Conservation (phyloP, 495 filamentous ascomycete species). For the Podospora pseudoanserina region DNA sequence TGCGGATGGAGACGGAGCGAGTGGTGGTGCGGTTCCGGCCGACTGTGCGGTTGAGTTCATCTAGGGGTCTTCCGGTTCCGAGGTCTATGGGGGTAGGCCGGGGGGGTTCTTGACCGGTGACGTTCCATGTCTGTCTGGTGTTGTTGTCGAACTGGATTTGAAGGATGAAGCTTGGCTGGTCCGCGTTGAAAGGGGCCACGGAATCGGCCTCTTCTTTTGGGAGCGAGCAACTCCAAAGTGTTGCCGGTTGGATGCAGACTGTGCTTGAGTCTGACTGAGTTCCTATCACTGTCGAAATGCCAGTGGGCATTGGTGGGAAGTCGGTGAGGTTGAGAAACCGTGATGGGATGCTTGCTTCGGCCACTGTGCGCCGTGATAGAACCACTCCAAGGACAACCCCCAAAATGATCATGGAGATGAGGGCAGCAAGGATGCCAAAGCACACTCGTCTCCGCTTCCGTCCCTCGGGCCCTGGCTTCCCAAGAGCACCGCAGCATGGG, state of each 20-base stretch:
- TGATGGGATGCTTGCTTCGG: constrained; percentile 33
- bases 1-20: constrained; percentile 7
- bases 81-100: constrained; percentile 15
- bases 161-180: constrained; percentile 73
- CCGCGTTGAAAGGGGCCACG: constrained; percentile 55
- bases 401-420: constrained; percentile 58
- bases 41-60: constrained; percentile 23
- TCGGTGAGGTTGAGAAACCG: constrained; percentile 78
- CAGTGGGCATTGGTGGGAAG: constrained; percentile 81
- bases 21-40: constrained; percentile 17
- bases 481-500: constrained; percentile 57
- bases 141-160: constrained; percentile 78
- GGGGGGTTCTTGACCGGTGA: constrained; percentile 33
- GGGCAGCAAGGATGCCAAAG: constrained; percentile 46
- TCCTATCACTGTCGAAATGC: constrained; percentile 69
- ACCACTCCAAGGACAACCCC: constrained; percentile 58
- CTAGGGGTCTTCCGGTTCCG: background rate
- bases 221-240: constrained; percentile 77
- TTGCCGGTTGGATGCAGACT: constrained; percentile 63
- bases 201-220: constrained; percentile 68
- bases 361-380: constrained; percentile 48
- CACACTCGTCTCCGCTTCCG: constrained; percentile 62
- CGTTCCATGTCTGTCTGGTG: constrained; percentile 48
- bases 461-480: constrained; percentile 58
- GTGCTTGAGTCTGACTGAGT: constrained; percentile 56